Conservation (phyloP, 805 yeast genomes). For the Teunomyces barrocoloradensis region DNA sequence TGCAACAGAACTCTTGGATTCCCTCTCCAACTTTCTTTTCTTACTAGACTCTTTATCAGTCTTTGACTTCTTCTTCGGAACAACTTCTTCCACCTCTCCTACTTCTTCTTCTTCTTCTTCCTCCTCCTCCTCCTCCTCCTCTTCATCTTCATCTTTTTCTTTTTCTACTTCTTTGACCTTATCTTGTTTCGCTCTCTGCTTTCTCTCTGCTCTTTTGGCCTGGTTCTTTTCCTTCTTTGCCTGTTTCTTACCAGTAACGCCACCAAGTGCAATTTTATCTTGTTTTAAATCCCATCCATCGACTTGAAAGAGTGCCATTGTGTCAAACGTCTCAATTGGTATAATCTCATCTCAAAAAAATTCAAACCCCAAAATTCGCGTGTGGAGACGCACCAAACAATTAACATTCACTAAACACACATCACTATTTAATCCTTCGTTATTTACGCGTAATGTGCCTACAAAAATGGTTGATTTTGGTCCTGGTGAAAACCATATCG, state of each 20-base stretch:
- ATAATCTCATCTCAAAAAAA: constrained; percentile 3
- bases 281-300: constrained; percentile 77
- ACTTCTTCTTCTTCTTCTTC: constrained; percentile 9
- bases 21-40: constrained; percentile 7
- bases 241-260: constrained; percentile 25
- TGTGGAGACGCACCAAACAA: neutral
- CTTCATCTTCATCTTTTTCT: constrained; percentile 14
- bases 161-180: constrained; percentile 8
- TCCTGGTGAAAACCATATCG: constrained; percentile 35
- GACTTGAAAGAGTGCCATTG: constrained; percentile 72
- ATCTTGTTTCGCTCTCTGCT: constrained; percentile 16
- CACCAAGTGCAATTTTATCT: constrained; percentile 49
- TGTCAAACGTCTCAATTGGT: neutral
- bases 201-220: constrained; percentile 10
- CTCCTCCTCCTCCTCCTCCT: constrained; percentile 22
- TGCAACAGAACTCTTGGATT: neutral
- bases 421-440: neutral
- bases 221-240: constrained; percentile 21
- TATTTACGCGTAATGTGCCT: neutral
- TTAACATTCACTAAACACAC: neutral
- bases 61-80: neutral
- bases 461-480: constrained; percentile 24
- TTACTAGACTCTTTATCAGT: constrained; percentile 6
- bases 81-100: neutral
- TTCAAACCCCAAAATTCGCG: neutral